phyloP scores from a whole-genome alignment of 768 basidiomycete genomes.

The Naganishia friedmannii region DNA sequence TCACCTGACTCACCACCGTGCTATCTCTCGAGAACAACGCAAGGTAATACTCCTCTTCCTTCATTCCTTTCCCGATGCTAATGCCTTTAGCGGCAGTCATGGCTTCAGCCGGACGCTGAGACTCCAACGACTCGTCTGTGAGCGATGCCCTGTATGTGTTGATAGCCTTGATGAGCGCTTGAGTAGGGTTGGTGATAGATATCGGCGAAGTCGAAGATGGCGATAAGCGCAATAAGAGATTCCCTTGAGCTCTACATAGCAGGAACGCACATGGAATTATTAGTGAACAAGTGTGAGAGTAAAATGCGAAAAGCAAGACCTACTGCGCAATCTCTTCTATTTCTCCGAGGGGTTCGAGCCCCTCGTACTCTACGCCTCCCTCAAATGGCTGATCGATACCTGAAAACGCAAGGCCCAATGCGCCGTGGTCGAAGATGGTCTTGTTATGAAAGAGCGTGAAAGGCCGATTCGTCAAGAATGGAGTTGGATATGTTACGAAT shows the following conservation, averaged over 20 bases:
- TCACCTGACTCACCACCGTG: background rate
- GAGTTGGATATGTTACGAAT: constrained; percentile 46
- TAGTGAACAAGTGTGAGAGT: background rate
- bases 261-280: background rate
- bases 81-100: constrained; percentile 18
- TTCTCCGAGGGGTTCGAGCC: constrained; percentile 37
- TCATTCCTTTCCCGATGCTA: constrained; percentile 34
- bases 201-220: background rate
- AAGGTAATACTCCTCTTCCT: constrained; percentile 51
- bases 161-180: constrained; percentile 46
- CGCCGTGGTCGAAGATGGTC: constrained; percentile 34
- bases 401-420: constrained; percentile 44
- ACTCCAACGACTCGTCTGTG: background rate
- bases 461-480: constrained; percentile 48
- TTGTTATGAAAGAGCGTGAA: constrained; percentile 43
- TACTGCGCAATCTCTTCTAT: constrained; percentile 38
- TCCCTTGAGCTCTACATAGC: constrained; percentile 45
- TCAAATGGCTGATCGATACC: constrained; percentile 9
- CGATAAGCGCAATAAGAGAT: constrained; percentile 42
- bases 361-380: constrained; percentile 33
- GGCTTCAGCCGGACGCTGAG: constrained; percentile 20
- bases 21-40: constrained; percentile 34
- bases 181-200: constrained; percentile 44
- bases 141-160: constrained; percentile 29
- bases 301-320: constrained; percentile 13